Evolutionary conservation across 345 rosid genomes (phyloP).

Genomic region (Chamaenerion angustifolium): DNA sequence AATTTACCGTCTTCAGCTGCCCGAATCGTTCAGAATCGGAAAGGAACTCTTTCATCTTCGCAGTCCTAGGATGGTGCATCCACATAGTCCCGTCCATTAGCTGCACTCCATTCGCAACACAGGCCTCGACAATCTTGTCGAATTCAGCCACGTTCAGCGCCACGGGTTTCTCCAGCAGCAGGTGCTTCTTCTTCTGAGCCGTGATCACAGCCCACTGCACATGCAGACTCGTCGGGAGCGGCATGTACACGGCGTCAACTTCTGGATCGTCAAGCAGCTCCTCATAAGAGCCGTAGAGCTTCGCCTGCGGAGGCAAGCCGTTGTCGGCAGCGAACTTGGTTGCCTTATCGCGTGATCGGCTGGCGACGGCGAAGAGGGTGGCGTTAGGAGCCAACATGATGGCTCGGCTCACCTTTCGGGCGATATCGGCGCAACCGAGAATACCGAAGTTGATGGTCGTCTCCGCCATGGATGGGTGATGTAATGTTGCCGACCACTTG

Average conservation of each 20-base stretch:
- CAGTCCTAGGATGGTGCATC: slow-evolving; percentile 66
- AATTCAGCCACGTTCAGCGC: slow-evolving; percentile 42
- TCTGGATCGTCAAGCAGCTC: slow-evolving; percentile 56
- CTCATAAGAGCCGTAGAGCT: slow-evolving; percentile 58
- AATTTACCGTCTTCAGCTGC: slow-evolving; percentile 32
- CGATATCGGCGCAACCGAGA: slow-evolving; percentile 58
- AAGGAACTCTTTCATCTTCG: slow-evolving; percentile 35
- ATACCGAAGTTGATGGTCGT: slow-evolving; percentile 41
- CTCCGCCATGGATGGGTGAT: slow-evolving; percentile 1
- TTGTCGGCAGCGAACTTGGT: slow-evolving; percentile 43
- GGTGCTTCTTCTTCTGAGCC: slow-evolving; percentile 62
- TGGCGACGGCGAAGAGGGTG: slow-evolving; percentile 42
- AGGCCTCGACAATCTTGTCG: slow-evolving; percentile 44
- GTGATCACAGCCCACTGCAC: slow-evolving; percentile 47
- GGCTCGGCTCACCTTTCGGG: slow-evolving; percentile 59
- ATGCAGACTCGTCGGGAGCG: slow-evolving; percentile 71
- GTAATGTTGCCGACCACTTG: too few species aligned
- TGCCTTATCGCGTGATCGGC: slow-evolving; percentile 46
- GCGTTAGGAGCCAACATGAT: slow-evolving; percentile 56
- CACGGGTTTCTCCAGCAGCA: slow-evolving; percentile 72
- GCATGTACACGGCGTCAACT: slow-evolving; percentile 64
- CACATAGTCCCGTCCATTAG: slow-evolving; percentile 89
- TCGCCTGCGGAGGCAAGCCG: slow-evolving; percentile 36
- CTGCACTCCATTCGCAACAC: slow-evolving; percentile 56
- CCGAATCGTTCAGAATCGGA: slow-evolving; percentile 42